phyloP scores from a whole-genome alignment of 805 yeast genomes.

The Wickerhamomyces bovis region DNA sequence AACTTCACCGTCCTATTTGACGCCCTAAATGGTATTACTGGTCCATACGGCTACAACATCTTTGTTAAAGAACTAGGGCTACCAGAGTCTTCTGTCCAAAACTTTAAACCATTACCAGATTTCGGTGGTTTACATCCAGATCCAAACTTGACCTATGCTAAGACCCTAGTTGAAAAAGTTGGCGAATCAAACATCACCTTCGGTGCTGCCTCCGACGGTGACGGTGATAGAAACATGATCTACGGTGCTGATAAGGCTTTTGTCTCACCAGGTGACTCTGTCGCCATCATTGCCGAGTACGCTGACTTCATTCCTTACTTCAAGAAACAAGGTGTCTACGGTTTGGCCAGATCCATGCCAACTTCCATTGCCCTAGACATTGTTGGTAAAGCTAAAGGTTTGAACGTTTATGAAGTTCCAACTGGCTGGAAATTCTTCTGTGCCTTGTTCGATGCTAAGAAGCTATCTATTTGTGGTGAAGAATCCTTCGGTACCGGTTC shows the following conservation, averaged over 20 bases:
- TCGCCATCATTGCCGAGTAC: constrained; percentile 94
- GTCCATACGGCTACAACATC: constrained; percentile 86
- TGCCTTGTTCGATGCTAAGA: constrained; percentile 87
- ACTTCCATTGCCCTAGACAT: constrained; percentile 90
- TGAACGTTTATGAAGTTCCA: constrained; percentile 88
- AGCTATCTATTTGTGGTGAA: constrained; percentile 95
- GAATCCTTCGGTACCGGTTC: constrained; percentile 98
- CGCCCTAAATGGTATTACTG: constrained; percentile 92
- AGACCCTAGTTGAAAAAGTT: constrained; percentile 78
- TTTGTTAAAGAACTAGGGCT: constrained; percentile 83
- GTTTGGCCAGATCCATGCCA: constrained; percentile 97
- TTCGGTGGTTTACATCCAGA: constrained; percentile 98
- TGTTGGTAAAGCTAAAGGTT: constrained; percentile 74
- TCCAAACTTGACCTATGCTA: constrained; percentile 94
- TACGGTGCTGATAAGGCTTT: constrained; percentile 84
- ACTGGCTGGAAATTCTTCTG: constrained; percentile 99
- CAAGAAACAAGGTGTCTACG: constrained; percentile 75
- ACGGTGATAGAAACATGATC: constrained; percentile 98
- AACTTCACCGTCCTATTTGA: constrained; percentile 79
- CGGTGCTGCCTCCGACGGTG: constrained; percentile 99
- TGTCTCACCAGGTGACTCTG: constrained; percentile 98
- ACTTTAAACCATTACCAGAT: constrained; percentile 74
- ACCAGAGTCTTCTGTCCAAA: constrained; percentile 66
- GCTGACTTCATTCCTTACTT: constrained; percentile 92
- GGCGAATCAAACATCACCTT: constrained; percentile 77